Base-by-base conservation (phyloP, 2,329 filamentous ascomycete genomes). In the Colletotrichum limetticola region DNA sequence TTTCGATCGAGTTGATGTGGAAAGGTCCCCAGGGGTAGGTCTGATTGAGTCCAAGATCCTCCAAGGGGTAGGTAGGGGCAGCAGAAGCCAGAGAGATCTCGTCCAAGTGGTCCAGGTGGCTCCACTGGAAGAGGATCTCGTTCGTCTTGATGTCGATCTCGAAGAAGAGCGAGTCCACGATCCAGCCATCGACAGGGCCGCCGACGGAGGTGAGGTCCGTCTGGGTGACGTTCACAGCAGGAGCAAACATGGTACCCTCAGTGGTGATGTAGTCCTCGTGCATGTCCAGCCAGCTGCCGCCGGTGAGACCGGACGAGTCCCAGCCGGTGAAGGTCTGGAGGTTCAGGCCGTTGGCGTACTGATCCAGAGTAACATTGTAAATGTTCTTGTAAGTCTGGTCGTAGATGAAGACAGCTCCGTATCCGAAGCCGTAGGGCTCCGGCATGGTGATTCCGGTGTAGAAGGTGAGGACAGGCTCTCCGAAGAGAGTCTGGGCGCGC, bases 1-100 rank as follows among this genome's bases (percentile, higher is more conserved):
- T 89, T 75, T 89, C 85, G 32, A 90, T 80, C 46, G 86, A 87
- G 79, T 90, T 89, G 79, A 90, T 85, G 77, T 90, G 88, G 77
- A 89, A 90, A 73, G 85, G 89, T 77, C 91, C 88, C 80, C 87
- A 90, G 1, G 84, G 82, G 26, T 77, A 77, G 4, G 77, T 76
- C 56, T 76, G 76, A 46, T 76, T 78, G 30, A 73, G 77, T 5
- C 79, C 78, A 24, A 74, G 71, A 22, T 76, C 71, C n/a, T 74
- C 69, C n/a, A 78, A 26, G 14, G 77, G 76, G 42, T 77, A 76
- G 16, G 60, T 63, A 6, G 32, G 46, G 4, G 63, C 62, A 22
- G 68, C 42, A 30, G 66, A 56, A 12, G 26, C 26, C 1, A 71
- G 56, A 22, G 68, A 56, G 9, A 71, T 71, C 32, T 71, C 56